Evolutionary conservation across 2,329 filamentous ascomycete species (phyloP), one percentile per base, ranked within the genome.

Genomic region (Albifimbria verrucaria): DNA sequence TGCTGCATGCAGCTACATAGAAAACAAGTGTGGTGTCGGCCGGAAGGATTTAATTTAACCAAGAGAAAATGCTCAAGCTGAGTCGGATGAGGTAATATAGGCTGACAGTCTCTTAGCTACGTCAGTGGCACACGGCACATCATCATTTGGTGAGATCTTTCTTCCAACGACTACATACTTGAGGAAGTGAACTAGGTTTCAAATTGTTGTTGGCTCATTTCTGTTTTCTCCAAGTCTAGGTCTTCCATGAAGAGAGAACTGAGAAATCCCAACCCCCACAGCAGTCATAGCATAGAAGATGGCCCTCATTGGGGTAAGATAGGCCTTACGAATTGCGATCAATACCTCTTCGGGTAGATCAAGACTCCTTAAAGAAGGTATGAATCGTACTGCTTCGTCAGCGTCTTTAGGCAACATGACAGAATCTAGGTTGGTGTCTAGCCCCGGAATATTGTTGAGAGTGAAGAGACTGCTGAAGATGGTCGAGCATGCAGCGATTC

Each of bases 391-490:
- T 10, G 54, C 54, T 17, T 39, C 26, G 15, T 45, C 42, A 2
- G 52, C 21, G n/a, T 52, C 21, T 4, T 25, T 23, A 18, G 54
- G 44, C 17, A 32, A 15, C 7, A 28, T 21, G n/a, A 54, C n/a
- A 9, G 25, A 10, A n/a, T 12, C 24, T 22, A 52, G 41, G 4
- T 54, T n/a, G 24, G 32, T 5, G 11, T 36, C 48, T 12, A 50
- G 6, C 4, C 24, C 24, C 20, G 20, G 23, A 11, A 56, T 52
- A 7, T 32, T 25, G 10, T 18, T n/a, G n/a, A n/a, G 24, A 22
- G 39, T 20, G 46, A 54, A 56, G 2, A 50, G 41, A 24, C 36
- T 52, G 45, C 32, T 56, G 48, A 56, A 56, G 11, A 56, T 36
- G 12, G 52, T 39, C 4, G 54, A 54, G 23, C 41, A 44, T n/a